Percentiles rank a stretch among this genome's conserved stretches.
These are phyloP conservation scores for Collybiopsis luxurians DNA, from an alignment of 768 basidiomycete species.

Conservation along the genomic window DNA sequence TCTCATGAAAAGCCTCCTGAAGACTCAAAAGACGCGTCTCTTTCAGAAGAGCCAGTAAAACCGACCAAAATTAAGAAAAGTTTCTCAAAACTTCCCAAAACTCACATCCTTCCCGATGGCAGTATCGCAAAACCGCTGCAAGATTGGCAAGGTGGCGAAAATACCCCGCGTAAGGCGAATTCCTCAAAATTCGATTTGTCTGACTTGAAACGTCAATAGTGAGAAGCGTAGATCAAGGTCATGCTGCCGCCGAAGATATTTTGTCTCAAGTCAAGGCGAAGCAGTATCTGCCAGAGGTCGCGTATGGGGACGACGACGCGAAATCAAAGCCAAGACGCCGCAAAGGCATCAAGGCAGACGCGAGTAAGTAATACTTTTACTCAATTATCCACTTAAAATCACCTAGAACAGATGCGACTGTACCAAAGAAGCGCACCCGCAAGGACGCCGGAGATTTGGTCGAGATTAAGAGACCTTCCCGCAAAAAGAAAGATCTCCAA, in stretches of 20 bases:
- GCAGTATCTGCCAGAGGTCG: background rate
- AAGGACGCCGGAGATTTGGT: background rate
- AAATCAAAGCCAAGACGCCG: background rate
- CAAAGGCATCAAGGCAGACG: background rate
- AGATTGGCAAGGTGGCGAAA: conserved; percentile 37
- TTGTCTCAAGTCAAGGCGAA: background rate
- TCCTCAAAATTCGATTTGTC: background rate
- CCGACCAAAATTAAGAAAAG: conserved; percentile 42
- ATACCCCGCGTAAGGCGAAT: conserved; percentile 1
- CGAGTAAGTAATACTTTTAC: background rate
- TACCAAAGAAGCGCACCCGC: background rate
- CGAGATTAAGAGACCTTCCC: background rate
- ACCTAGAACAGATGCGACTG: background rate
- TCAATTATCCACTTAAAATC: background rate
- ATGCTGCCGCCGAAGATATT: background rate
- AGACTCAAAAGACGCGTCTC: background rate
- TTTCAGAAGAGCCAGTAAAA: background rate
- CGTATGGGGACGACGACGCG: background rate
- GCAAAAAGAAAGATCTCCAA: background rate
- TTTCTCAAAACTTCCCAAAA: conserved; percentile 55
- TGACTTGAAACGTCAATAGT: background rate
- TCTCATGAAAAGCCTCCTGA: background rate
- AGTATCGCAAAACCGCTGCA: conserved; percentile 37
- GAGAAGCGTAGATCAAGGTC: background rate
- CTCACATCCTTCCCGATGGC: conserved; percentile 42